A percentile compares a stretch with the other conserved stretches of the same genome.
Conservation (phyloP, 2,329 filamentous ascomycete genomes). For the Verticillium dahliae region DNA sequence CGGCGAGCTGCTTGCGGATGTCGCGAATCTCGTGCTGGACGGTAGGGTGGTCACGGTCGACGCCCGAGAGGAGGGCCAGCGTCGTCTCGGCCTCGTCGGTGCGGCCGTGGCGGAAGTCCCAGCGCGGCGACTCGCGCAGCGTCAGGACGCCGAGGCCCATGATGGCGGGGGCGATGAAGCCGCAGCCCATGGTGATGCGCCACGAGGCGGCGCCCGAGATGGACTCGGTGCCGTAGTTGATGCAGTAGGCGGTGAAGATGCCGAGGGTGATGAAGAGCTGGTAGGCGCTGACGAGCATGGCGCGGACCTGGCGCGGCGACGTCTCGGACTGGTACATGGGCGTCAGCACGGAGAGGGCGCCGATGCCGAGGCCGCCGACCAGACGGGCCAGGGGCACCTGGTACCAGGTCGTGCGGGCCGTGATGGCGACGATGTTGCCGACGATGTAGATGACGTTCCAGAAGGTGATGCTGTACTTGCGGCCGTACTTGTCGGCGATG, state of each 20-base stretch:
- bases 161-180: constrained; percentile 47
- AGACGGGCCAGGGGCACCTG: constrained; percentile 60
- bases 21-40: constrained; percentile 44
- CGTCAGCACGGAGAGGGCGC: constrained; percentile 55
- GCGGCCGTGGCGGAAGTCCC: constrained; percentile 38
- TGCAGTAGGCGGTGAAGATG: constrained; percentile 52
- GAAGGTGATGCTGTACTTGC: constrained; percentile 54
- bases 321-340: constrained; percentile 66
- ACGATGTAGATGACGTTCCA: constrained; percentile 57
- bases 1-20: constrained; percentile 42
- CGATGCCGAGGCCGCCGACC: constrained; percentile 59
- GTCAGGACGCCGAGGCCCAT: constrained; percentile 43
- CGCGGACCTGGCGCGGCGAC: constrained; percentile 57
- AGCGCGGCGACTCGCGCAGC: constrained; percentile 50
- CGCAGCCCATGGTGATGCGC: constrained; percentile 55
- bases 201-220: constrained; percentile 44
- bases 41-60: constrained; percentile 27
- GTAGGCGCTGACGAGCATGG: constrained; percentile 57
- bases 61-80: constrained; percentile 39
- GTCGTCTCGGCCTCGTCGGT: constrained; percentile 39
- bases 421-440: constrained; percentile 58
- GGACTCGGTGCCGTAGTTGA: constrained; percentile 54
- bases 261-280: constrained; percentile 66
- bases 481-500: constrained; percentile 55
- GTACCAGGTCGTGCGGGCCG: constrained; percentile 49